These are phyloP conservation scores for Orbilia javanica DNA, from an alignment of 2,329 filamentous ascomycete genomes.

Conservation along the genomic window DNA sequence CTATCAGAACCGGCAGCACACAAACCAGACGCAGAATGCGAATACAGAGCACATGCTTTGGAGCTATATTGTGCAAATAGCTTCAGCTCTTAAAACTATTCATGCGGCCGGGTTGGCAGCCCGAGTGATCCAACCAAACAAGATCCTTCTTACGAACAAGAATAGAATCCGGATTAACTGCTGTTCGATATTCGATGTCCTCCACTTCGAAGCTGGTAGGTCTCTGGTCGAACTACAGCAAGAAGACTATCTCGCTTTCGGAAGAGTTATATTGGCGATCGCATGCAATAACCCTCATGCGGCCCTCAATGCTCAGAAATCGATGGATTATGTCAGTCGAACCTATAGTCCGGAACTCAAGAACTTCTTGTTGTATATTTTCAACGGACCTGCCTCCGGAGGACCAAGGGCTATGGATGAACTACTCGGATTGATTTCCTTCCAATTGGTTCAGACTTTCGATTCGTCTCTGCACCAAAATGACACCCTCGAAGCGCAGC, in stretches of 20 bases:
- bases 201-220: slow-evolving; percentile 80
- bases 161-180: slow-evolving; percentile 89
- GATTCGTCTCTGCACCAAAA: slow-evolving; percentile 83
- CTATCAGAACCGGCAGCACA: slow-evolving; percentile 57
- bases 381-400: slow-evolving; percentile 73
- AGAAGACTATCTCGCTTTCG: slow-evolving; percentile 87
- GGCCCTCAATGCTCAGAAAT: slow-evolving; percentile 75
- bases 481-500: slow-evolving; percentile 78
- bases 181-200: slow-evolving; percentile 89
- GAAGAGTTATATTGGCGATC: slow-evolving; percentile 84
- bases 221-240: slow-evolving; percentile 82
- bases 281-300: slow-evolving; percentile 76
- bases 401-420: slow-evolving; percentile 80
- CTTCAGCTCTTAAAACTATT: slow-evolving; percentile 86
- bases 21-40: slow-evolving; percentile 66
- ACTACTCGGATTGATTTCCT: slow-evolving; percentile 81
- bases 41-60: slow-evolving; percentile 83
- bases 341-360: slow-evolving; percentile 83
- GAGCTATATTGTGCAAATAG: slow-evolving; percentile 92
- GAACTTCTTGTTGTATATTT: slow-evolving; percentile 84
- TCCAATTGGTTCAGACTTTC: slow-evolving; percentile 79
- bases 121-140: slow-evolving; percentile 85
- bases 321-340: slow-evolving; percentile 80
- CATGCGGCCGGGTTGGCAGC: slow-evolving; percentile 85
- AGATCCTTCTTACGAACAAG: slow-evolving; percentile 90